phyloP scores from a whole-genome alignment of 345 rosid genomes.

The Eutrema yunnanense region DNA sequence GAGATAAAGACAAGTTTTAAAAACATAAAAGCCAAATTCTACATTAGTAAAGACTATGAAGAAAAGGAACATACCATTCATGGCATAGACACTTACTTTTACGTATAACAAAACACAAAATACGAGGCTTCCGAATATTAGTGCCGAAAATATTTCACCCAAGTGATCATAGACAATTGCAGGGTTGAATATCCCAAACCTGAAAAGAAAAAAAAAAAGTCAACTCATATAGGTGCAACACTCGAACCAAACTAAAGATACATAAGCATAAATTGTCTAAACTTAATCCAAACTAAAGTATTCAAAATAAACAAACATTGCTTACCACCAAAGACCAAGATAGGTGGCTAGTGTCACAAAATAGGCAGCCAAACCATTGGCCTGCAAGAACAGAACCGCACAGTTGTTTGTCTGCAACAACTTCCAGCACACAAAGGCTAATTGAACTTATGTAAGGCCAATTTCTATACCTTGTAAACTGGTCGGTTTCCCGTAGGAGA shows the following conservation, averaged over 20 bases:
- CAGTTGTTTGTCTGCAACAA: neutral
- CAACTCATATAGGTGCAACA: neutral
- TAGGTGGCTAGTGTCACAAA: constrained; percentile 68
- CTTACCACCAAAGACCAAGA: constrained; percentile 95
- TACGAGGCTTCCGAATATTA: constrained; percentile 82
- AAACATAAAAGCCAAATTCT: constrained; percentile 14
- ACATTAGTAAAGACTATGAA: neutral
- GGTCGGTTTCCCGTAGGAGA: constrained; percentile 89
- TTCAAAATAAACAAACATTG: neutral
- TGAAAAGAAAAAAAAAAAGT: constrained; percentile 30
- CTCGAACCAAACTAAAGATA: neutral
- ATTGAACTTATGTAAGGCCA: neutral
- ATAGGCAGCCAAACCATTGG: constrained; percentile 86
- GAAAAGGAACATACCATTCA: neutral
- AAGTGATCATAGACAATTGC: constrained; percentile 82
- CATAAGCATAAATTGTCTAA: neutral
- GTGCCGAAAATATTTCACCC: constrained; percentile 93
- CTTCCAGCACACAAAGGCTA: neutral
- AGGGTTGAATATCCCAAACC: constrained; percentile 94
- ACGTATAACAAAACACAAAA: constrained; percentile 84
- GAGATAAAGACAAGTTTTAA: constrained; percentile 12
- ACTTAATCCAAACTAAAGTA: neutral
- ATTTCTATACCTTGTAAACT: constrained; percentile 64
- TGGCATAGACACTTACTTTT: constrained; percentile 48
- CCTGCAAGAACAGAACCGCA: constrained; percentile 40